These are phyloP conservation scores for Alternaria gaisen DNA, from an alignment of 2,329 filamentous ascomycete species.

Conservation along the genomic window DNA sequence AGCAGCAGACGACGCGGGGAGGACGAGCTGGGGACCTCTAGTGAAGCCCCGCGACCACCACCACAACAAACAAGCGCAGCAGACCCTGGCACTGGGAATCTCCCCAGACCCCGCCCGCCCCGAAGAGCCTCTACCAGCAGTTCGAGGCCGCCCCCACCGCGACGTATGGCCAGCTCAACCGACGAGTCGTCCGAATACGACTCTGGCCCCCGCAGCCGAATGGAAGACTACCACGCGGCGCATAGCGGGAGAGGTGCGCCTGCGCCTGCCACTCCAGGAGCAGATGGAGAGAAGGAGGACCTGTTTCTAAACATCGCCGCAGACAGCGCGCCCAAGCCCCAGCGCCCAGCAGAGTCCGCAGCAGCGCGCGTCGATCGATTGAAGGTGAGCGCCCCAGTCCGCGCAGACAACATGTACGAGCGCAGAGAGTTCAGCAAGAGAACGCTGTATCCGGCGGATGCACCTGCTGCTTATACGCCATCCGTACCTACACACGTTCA, in stretches of 20 bases:
- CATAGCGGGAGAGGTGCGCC: slow-evolving; percentile 28
- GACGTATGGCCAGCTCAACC: slow-evolving; percentile 42
- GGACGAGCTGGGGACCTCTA: slow-evolving; percentile 16
- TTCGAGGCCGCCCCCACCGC: slow-evolving; percentile 26
- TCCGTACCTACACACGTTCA: background rate
- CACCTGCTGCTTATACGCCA: background rate
- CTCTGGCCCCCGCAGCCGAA: slow-evolving; percentile 38
- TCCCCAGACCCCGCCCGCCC: slow-evolving; percentile 14
- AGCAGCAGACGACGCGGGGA: slow-evolving; percentile 27
- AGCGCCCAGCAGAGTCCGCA: slow-evolving; percentile 34
- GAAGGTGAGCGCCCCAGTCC: slow-evolving; percentile 33
- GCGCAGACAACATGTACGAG: background rate
- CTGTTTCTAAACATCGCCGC: slow-evolving; percentile 55
- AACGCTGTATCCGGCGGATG: background rate
- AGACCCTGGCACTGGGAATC: background rate
- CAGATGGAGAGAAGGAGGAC: slow-evolving; percentile 49
- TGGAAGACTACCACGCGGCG: slow-evolving; percentile 27
- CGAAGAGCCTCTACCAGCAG: slow-evolving; percentile 33
- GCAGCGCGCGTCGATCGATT: slow-evolving; percentile 41
- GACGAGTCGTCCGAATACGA: slow-evolving; percentile 46
- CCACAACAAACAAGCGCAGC: slow-evolving; percentile 9
- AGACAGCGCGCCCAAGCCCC: slow-evolving; percentile 42
- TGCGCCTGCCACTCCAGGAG: slow-evolving; percentile 25
- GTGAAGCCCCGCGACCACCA: slow-evolving; percentile 27
- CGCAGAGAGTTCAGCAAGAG: background rate